A percentile compares a stretch with the other conserved stretches of the same genome.
These are phyloP conservation scores for Eucalyptus globulus DNA, from an alignment of 345 rosid genomes.

Conservation along the genomic window DNA sequence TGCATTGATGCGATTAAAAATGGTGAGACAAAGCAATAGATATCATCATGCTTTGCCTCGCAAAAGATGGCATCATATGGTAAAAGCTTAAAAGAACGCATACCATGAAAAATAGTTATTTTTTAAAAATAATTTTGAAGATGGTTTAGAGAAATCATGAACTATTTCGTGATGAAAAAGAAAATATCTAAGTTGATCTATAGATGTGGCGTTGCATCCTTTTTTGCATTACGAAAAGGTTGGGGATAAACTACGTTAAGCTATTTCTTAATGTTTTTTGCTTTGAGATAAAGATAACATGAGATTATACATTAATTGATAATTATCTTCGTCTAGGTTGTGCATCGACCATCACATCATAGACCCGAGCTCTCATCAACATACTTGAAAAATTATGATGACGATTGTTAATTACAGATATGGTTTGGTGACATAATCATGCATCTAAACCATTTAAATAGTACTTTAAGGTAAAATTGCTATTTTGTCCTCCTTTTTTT, in stretches of 20 bases:
- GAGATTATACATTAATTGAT: background rate
- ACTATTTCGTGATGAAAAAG: background rate
- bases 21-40: background rate
- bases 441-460: background rate
- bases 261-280: background rate
- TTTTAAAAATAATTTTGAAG: background rate
- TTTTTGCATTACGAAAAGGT: background rate
- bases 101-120: background rate
- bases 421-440: background rate
- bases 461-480: background rate
- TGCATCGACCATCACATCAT: background rate
- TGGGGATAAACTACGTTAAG: background rate
- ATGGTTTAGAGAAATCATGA: background rate
- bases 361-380: background rate
- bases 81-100: background rate
- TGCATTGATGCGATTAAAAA: background rate
- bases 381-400: background rate
- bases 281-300: rapidly evolving
- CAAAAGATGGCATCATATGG: background rate
- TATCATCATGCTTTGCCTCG: background rate
- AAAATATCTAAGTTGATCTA: background rate
- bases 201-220: background rate
- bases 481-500: rapidly evolving
- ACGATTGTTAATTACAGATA: background rate
- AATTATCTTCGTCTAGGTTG: background rate